Conservation (phyloP, 768 basidiomycete genomes). For the Lentinula guzmanii region DNA sequence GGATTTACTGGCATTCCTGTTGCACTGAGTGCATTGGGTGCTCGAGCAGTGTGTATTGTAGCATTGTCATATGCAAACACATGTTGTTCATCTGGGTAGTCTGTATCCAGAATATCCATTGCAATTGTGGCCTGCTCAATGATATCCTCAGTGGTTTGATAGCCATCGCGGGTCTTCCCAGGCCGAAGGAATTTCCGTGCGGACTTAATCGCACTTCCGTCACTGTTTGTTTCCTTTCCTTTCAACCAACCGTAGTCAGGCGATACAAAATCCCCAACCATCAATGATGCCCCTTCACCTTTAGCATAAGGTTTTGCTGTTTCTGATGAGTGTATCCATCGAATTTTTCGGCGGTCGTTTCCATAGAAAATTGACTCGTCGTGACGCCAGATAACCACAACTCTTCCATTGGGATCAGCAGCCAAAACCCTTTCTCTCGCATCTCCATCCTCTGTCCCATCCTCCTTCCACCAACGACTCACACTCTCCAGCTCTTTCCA, state of each 20-base stretch:
- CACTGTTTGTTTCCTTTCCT: no score
- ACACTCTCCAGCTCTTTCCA: not conserved
- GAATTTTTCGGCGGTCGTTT: conserved; percentile 18
- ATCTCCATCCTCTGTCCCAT: no score
- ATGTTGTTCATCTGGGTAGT: not conserved
- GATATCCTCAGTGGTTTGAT: conserved; percentile 24
- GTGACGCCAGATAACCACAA: conserved; percentile 6
- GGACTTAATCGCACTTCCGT: not conserved
- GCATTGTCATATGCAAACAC: conserved; percentile 2
- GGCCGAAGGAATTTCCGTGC: conserved; percentile 27
- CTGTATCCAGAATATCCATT: conserved; percentile 11
- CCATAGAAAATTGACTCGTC: conserved; percentile 31
- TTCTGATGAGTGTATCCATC: conserved; percentile 19
- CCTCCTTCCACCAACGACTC: not conserved
- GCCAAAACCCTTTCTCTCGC: conserved; percentile 7
- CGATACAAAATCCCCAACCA: conserved; percentile 30
- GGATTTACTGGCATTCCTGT: not conserved
- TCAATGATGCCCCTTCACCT: conserved; percentile 25
- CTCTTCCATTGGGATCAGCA: no score
- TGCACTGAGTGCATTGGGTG: not conserved
- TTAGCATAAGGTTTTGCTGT: conserved; percentile 20
- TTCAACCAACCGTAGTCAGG: conserved; percentile 22
- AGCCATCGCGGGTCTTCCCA: conserved; percentile 29
- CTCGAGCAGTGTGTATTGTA: not conserved
- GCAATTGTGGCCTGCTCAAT: conserved; percentile 20